These are phyloP conservation scores for Pugionium cornutum DNA, from an alignment of 345 rosid genomes.

Conservation along the genomic window DNA sequence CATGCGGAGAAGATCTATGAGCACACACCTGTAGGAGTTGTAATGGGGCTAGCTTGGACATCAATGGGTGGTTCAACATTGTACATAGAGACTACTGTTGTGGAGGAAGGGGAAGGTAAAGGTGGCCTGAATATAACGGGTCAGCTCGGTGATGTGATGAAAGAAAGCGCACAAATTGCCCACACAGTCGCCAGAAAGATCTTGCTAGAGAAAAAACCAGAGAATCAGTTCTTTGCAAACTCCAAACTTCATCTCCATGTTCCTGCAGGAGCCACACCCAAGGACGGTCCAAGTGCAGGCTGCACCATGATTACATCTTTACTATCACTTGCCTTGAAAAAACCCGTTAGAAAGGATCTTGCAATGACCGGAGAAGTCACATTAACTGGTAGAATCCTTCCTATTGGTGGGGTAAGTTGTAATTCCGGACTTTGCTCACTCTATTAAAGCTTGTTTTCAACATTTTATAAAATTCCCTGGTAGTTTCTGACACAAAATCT, in stretches of 20 bases:
- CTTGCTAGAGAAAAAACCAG: slow-evolving; percentile 63
- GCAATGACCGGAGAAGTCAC: slow-evolving; percentile 98
- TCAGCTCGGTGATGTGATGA: slow-evolving; percentile 90
- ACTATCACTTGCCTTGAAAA: slow-evolving; percentile 80
- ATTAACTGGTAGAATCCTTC: slow-evolving; percentile 77
- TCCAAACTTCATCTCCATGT: slow-evolving; percentile 87
- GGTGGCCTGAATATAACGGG: slow-evolving; percentile 75
- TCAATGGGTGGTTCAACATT: slow-evolving; percentile 94
- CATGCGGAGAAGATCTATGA: slow-evolving; percentile 82
- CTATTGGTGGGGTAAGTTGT: slow-evolving; percentile 82
- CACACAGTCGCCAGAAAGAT: slow-evolving; percentile 75
- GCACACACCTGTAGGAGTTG: slow-evolving; percentile 84
- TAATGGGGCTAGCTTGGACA: slow-evolving; percentile 98
- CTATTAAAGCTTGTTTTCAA: not conserved
- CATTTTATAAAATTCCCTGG: not conserved
- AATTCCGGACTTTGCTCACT: not conserved
- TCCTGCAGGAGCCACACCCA: slow-evolving; percentile 91
- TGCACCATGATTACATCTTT: slow-evolving; percentile 94
- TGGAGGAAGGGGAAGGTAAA: slow-evolving; percentile 76
- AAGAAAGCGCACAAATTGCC: slow-evolving; percentile 89
- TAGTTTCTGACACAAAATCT: not conserved
- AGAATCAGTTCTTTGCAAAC: slow-evolving; percentile 59
- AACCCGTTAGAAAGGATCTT: slow-evolving; percentile 72
- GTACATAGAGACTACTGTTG: slow-evolving; percentile 74
- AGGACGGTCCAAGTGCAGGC: slow-evolving; percentile 97